Conservation (phyloP, 2,329 filamentous ascomycete species). For the Sordariomycetes sp. region DNA sequence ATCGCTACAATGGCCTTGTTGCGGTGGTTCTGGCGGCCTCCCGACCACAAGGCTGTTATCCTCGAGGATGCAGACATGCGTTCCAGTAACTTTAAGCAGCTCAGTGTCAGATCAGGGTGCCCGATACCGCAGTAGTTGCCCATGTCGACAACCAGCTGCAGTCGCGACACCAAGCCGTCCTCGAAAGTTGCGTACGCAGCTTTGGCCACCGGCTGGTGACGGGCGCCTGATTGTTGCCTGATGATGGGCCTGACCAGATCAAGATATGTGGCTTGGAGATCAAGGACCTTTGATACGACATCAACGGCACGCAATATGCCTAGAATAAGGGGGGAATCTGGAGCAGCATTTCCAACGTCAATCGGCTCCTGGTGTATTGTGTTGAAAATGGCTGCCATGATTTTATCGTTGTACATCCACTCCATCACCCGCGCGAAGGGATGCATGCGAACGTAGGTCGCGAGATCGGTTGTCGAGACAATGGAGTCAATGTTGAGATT, state of each 20-base stretch:
- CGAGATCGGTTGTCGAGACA: constrained; percentile 65
- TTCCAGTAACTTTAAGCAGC: constrained; percentile 73
- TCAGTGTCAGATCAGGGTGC: constrained; percentile 70
- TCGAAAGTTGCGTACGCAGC: constrained; percentile 82
- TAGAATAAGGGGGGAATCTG: constrained; percentile 73
- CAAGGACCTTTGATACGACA: constrained; percentile 73
- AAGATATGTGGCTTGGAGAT: constrained; percentile 83
- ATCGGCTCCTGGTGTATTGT: constrained; percentile 68
- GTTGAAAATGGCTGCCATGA: constrained; percentile 69
- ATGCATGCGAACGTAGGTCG: constrained; percentile 76
- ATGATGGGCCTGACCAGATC: constrained; percentile 78
- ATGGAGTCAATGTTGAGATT: constrained; percentile 66
- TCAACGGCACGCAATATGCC: constrained; percentile 74
- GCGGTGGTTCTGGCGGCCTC: constrained; percentile 53
- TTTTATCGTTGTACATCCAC: constrained; percentile 92
- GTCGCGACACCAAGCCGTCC: constrained; percentile 75
- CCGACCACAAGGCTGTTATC: constrained; percentile 61
- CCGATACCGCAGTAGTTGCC: constrained; percentile 81
- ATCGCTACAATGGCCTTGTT: constrained; percentile 86
- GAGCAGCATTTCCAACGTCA: constrained; percentile 61
- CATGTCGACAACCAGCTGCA: constrained; percentile 71
- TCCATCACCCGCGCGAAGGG: constrained; percentile 95
- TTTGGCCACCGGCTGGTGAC: constrained; percentile 51
- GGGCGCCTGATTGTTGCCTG: constrained; percentile 52
- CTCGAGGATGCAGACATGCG: constrained; percentile 79